These are phyloP conservation scores for Edaphochlamys debaryana DNA, from an alignment of 139 green algal genomes.

Conservation along the genomic window DNA sequence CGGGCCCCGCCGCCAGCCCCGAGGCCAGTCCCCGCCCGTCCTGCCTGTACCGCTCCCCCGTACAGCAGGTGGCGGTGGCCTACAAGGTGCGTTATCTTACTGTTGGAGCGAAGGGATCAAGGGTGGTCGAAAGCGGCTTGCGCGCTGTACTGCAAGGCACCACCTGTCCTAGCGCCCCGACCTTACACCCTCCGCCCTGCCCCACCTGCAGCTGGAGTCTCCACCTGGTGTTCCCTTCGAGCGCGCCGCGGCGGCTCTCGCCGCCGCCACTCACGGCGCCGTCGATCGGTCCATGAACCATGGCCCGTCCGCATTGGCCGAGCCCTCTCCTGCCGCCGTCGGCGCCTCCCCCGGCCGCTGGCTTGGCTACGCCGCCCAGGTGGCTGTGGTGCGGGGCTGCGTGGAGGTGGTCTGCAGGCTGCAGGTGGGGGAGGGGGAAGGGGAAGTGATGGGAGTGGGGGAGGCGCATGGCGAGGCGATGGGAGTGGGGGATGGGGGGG, in stretches of 20 bases:
- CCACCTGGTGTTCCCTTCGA: not conserved
- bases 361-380: not conserved
- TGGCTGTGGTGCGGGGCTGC: constrained; percentile 14
- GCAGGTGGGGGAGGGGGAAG: not conserved
- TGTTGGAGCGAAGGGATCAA: too few relatives aligned
- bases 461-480: not conserved
- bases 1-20: too few relatives aligned
- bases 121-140: too few relatives aligned
- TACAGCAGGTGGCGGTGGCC: not conserved
- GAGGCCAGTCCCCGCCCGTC: too few relatives aligned
- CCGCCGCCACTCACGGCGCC: not conserved
- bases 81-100: not conserved
- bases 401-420: not conserved
- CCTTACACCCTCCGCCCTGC: not conserved
- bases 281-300: not conserved
- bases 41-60: not conserved
- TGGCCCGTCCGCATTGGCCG: not conserved
- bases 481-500: not conserved
- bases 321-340: not conserved
- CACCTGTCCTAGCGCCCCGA: too few relatives aligned
- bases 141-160: too few relatives aligned
- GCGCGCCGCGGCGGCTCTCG: not conserved
- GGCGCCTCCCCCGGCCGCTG: not conserved
- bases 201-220: not conserved
- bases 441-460: not conserved